A percentile compares a stretch with the other conserved stretches of the same genome.
Conservation (phyloP, 2,329 filamentous ascomycete genomes). For the Phialemoniopsis sp. region DNA sequence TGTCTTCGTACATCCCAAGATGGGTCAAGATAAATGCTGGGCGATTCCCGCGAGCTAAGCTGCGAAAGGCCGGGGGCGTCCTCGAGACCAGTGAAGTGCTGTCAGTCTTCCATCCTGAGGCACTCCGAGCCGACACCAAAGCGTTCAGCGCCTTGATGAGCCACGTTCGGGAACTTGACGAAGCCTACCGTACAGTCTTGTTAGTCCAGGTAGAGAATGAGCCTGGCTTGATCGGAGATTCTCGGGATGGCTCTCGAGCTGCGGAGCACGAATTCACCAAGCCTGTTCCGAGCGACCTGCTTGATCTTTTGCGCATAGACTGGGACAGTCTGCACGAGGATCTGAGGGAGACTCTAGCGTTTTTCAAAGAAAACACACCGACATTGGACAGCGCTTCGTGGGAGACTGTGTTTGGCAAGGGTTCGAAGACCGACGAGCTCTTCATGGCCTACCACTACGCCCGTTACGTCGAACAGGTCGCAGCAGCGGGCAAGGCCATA, state of each 20-base stretch:
- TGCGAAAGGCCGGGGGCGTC: slow-evolving; percentile 18
- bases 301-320: slow-evolving; percentile 6
- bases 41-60: slow-evolving; percentile 17
- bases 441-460: slow-evolving; percentile 32
- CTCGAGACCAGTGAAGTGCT: slow-evolving; percentile 19
- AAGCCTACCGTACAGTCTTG: slow-evolving; percentile 40
- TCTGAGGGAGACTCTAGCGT: too few species aligned
- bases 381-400: slow-evolving; percentile 10
- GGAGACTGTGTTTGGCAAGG: slow-evolving; percentile 21
- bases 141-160: slow-evolving; percentile 22
- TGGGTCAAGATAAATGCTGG: slow-evolving; percentile 20
- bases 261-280: slow-evolving; percentile 35
- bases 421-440: slow-evolving; percentile 21
- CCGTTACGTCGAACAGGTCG: slow-evolving; percentile 25
- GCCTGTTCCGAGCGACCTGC: slow-evolving; percentile 15
- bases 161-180: slow-evolving; percentile 35
- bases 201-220: slow-evolving; percentile 59
- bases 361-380: too few species aligned
- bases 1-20: slow-evolving; percentile 14
- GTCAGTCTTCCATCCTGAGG: slow-evolving; percentile 16
- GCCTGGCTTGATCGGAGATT: slow-evolving; percentile 46
- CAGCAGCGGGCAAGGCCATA: slow-evolving; percentile 24
- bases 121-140: slow-evolving; percentile 14
- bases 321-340: slow-evolving; percentile 8
- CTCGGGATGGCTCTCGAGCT: slow-evolving; percentile 35